These are phyloP conservation scores for Phaeosphaeria sp. DNA, from an alignment of 2,329 filamentous ascomycete species.

Conservation along the genomic window DNA sequence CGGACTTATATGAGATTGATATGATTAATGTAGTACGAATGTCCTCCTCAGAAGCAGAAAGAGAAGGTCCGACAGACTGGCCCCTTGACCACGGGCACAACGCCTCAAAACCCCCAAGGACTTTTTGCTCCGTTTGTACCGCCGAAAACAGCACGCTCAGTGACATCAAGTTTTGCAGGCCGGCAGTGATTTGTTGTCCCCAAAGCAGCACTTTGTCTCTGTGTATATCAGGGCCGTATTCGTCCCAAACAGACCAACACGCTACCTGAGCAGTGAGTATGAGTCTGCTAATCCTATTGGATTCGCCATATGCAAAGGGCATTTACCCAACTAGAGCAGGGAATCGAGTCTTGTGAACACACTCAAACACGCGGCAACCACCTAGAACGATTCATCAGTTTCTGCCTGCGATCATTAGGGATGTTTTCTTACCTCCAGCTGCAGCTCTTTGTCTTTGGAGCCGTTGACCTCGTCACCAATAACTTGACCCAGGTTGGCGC, in stretches of 20 bases:
- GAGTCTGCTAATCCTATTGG: not conserved
- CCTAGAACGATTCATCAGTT: conserved; percentile 49
- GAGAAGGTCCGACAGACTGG: not conserved
- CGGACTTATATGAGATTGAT: not conserved
- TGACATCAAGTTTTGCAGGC: conserved; percentile 2
- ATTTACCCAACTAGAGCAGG: conserved; percentile 65
- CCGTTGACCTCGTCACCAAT: conserved; percentile 86
- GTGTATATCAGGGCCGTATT: conserved; percentile 9
- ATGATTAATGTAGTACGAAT: conserved; percentile 7
- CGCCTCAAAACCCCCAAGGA: conserved; percentile 28
- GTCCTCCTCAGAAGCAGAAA: conserved; percentile 2
- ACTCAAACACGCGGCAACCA: conserved; percentile 92
- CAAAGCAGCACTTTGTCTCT: conserved; percentile 11
- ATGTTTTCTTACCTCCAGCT: conserved; percentile 77
- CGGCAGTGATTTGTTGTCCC: conserved; percentile 8
- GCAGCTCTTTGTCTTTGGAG: conserved; percentile 90
- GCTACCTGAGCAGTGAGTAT: not conserved
- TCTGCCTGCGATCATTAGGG: conserved; percentile 23
- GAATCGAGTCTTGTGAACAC: conserved; percentile 98
- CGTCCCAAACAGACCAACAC: not conserved
- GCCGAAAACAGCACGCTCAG: conserved; percentile 20
- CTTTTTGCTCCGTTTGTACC: conserved; percentile 35
- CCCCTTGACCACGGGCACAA: conserved; percentile 21
- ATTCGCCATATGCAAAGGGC: not conserved
- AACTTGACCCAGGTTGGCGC: conserved; percentile 87